Conservation (phyloP, 2,329 filamentous ascomycete genomes). For the Seiridium cupressi region DNA sequence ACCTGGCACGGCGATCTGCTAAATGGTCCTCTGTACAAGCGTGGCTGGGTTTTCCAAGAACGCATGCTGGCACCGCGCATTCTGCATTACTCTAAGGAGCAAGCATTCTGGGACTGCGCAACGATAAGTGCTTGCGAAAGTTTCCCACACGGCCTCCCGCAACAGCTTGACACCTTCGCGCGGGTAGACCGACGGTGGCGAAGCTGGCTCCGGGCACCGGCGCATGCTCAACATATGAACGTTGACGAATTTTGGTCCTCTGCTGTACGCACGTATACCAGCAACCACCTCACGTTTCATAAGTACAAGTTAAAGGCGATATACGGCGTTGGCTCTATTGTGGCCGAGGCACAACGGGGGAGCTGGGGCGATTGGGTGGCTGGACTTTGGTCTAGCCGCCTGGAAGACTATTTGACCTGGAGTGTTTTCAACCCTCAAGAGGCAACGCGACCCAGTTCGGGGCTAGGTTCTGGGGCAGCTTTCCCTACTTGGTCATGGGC, state of each 20-base stretch:
- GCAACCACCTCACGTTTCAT: conserved; percentile 13
- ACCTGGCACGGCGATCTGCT: conserved; percentile 8
- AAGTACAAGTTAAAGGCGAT: conserved; percentile 15
- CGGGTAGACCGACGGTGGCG: conserved; percentile 15
- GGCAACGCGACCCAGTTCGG: neutral
- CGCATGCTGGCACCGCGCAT: conserved; percentile 19
- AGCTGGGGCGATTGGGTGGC: conserved; percentile 6
- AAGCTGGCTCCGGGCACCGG: conserved; percentile 1
- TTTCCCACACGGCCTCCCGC: conserved; percentile 15
- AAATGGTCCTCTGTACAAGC: conserved; percentile 11
- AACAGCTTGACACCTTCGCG: conserved; percentile 9
- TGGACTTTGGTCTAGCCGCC: conserved; percentile 14
- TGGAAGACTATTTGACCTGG: conserved; percentile 19
- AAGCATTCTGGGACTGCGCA: conserved; percentile 23
- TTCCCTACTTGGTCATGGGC: conserved; percentile 10
- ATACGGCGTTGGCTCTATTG: conserved; percentile 17
- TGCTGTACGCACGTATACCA: conserved; percentile 17
- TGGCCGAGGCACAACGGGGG: conserved; percentile 11
- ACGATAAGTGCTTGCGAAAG: conserved; percentile 16
- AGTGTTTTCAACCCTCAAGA: neutral
- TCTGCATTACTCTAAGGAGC: conserved; percentile 15
- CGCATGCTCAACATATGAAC: neutral
- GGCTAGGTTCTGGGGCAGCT: neutral
- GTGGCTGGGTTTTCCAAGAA: conserved; percentile 21
- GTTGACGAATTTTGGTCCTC: conserved; percentile 16